These are phyloP conservation scores for Yamadazyma tumulicola DNA, from an alignment of 805 yeast species.

Conservation along the genomic window DNA sequence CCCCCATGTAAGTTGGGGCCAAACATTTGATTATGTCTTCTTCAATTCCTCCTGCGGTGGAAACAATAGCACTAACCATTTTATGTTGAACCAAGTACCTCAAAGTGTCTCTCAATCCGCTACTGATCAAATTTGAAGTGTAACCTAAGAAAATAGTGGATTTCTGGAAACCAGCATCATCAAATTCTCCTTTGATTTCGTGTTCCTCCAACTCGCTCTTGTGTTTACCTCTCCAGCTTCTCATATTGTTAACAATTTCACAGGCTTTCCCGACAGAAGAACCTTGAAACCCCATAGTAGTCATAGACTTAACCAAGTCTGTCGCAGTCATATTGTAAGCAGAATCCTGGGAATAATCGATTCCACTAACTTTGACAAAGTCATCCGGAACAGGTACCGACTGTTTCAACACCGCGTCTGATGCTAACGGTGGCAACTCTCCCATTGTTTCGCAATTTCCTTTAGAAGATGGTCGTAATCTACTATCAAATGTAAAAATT, in stretches of 20 bases:
- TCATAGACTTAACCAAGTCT: constrained; percentile 79
- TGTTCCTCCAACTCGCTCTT: constrained; percentile 66
- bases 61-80: constrained; percentile 90
- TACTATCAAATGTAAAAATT: no score
- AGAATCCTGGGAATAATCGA: constrained; percentile 79
- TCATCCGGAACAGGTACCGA: constrained; percentile 84
- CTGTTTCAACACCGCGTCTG: constrained; percentile 87
- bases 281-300: constrained; percentile 96
- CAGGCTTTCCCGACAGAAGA: constrained; percentile 82
- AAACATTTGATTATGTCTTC: constrained; percentile 95
- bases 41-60: constrained; percentile 98
- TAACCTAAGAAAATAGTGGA: constrained; percentile 93
- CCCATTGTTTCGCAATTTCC: no score
- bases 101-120: constrained; percentile 90
- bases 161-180: constrained; percentile 72
- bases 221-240: constrained; percentile 87
- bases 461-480: no score
- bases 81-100: constrained; percentile 89
- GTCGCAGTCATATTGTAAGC: constrained; percentile 77
- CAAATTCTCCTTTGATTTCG: constrained; percentile 66
- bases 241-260: constrained; percentile 89
- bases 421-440: constrained; percentile 69
- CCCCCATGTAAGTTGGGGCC: constrained; percentile 96
- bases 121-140: constrained; percentile 92
- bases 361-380: constrained; percentile 77